phyloP scores from a whole-genome alignment of 2,329 filamentous ascomycete genomes.

The Arthrobotrys iridis region DNA sequence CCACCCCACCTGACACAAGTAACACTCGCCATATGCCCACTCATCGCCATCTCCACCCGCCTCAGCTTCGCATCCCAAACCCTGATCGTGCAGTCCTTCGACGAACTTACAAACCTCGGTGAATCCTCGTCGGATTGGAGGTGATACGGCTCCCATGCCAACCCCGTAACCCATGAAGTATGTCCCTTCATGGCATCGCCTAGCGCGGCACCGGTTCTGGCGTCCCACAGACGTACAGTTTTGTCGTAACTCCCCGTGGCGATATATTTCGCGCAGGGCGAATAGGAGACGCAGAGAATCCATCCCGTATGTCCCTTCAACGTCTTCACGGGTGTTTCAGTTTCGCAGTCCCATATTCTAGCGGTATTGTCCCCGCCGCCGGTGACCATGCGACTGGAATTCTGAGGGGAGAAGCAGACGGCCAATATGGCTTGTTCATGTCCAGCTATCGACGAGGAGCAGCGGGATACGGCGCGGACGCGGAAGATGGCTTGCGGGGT shows the following conservation, averaged over 20 bases:
- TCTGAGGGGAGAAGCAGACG: conserved; percentile 47
- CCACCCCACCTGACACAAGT: conserved; percentile 70
- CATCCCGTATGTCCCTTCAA: conserved; percentile 67
- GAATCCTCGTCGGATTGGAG: conserved; percentile 26
- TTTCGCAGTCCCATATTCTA: conserved; percentile 55
- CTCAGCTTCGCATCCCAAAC: conserved; percentile 54
- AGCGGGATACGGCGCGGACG: conserved; percentile 89
- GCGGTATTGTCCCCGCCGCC: conserved; percentile 72
- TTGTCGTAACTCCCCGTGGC: conserved; percentile 45
- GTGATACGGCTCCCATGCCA: conserved; percentile 51
- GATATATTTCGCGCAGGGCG: conserved; percentile 29
- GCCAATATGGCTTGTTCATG: conserved; percentile 49
- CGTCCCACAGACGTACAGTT: conserved; percentile 52
- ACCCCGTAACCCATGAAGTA: conserved; percentile 29
- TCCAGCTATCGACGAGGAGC: conserved; percentile 69
- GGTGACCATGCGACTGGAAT: conserved; percentile 60
- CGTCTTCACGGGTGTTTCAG: conserved; percentile 70
- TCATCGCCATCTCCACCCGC: conserved; percentile 74
- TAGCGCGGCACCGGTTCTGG: conserved; percentile 25
- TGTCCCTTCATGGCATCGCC: conserved; percentile 54
- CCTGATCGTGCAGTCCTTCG: conserved; percentile 54
- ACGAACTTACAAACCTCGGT: conserved; percentile 44
- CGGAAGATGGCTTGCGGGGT: conserved; percentile 91
- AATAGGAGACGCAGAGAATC: conserved; percentile 43
- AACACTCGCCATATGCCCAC: conserved; percentile 87